These are phyloP conservation scores for Erodium maritimum DNA, from an alignment of 345 rosid species.

Conservation along the genomic window DNA sequence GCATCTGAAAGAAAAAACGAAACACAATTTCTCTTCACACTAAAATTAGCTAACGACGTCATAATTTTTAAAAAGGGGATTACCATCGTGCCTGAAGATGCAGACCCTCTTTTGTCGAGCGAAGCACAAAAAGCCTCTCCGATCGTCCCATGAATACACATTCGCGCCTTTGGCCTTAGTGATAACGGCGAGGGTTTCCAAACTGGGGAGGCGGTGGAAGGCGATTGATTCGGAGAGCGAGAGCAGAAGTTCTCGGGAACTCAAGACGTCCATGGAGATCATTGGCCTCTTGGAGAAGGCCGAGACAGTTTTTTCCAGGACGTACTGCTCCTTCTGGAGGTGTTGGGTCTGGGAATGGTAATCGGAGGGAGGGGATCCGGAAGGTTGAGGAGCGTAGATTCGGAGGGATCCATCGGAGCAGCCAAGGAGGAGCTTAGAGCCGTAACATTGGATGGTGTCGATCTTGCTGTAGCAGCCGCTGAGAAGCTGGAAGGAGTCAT, in stretches of 20 bases:
- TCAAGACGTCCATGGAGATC: slow-evolving; percentile 58
- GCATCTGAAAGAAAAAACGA: no score
- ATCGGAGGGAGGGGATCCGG: slow-evolving; percentile 32
- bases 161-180: slow-evolving; percentile 92
- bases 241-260: slow-evolving; percentile 63
- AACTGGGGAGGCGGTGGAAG: slow-evolving; percentile 68
- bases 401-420: slow-evolving; percentile 91
- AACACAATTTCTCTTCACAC: no score
- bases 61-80: neutral
- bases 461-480: slow-evolving; percentile 45
- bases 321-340: slow-evolving; percentile 50
- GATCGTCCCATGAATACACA: slow-evolving; percentile 84
- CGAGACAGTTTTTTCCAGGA: slow-evolving; percentile 37
- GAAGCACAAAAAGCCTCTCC: slow-evolving; percentile 83
- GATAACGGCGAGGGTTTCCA: slow-evolving; percentile 84
- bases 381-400: slow-evolving; percentile 58
- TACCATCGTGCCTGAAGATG: slow-evolving; percentile 90
- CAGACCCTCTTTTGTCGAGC: slow-evolving; percentile 86
- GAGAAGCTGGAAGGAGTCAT: slow-evolving; percentile 75
- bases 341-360: slow-evolving; percentile 22
- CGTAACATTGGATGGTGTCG: slow-evolving; percentile 72
- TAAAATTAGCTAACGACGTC: no score
- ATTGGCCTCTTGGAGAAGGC: slow-evolving; percentile 77
- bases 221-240: slow-evolving; percentile 88
- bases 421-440: slow-evolving; percentile 64